phyloP scores from a whole-genome alignment of 352 stramenopile species.

The Pythium plurisporium region DNA sequence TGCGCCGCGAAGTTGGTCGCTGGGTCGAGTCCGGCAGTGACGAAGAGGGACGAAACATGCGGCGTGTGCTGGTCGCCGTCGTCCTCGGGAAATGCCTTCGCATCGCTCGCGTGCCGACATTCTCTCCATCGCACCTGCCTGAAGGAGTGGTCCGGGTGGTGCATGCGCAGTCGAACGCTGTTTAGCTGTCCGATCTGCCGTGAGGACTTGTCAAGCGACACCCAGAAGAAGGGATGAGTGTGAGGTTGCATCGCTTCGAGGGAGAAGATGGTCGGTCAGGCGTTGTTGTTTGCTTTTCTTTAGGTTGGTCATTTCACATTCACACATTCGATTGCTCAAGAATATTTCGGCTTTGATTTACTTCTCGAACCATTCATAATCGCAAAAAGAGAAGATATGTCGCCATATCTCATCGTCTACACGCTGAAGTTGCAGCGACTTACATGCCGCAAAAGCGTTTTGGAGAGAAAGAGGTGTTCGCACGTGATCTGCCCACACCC shows the following conservation, averaged over 20 bases:
- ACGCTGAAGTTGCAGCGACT: neutral
- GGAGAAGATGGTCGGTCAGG: no score
- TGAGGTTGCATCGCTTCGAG: no score
- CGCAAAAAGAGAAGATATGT: constrained; percentile 10
- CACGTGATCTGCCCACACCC: neutral
- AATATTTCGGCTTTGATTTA: neutral
- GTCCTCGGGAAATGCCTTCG: neutral
- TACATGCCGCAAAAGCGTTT: neutral
- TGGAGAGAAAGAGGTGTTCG: neutral
- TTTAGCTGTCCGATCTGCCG: constrained; percentile 1
- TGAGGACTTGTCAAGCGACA: neutral
- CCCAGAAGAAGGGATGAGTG: no score
- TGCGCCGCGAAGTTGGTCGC: neutral
- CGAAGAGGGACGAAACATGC: neutral
- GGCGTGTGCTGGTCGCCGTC: neutral
- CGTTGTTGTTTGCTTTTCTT: neutral
- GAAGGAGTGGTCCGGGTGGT: neutral
- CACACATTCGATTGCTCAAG: no score
- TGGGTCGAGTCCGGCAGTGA: neutral
- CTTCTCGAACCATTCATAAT: constrained; percentile 8
- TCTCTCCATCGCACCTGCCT: neutral
- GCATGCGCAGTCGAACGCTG: neutral
- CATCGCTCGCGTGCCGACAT: neutral
- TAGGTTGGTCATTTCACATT: no score
- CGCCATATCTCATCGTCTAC: neutral